A percentile compares a stretch with the other conserved stretches of the same genome.
These are phyloP conservation scores for Taphrina confusa DNA, from an alignment of 1,139 yeast genomes.

Conservation along the genomic window DNA sequence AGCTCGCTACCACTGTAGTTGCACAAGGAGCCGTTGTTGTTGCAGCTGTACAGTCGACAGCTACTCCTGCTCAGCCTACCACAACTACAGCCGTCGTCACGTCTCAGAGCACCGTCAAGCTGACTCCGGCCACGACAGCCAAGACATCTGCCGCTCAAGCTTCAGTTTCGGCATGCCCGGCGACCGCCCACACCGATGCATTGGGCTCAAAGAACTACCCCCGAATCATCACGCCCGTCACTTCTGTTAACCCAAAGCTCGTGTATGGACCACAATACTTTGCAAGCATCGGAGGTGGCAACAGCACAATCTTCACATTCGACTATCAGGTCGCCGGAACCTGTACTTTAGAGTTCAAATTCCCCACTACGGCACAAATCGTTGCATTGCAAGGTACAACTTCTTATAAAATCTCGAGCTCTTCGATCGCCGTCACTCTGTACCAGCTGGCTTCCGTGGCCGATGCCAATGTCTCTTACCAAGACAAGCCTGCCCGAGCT, in stretches of 20 bases:
- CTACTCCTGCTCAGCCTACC: background rate
- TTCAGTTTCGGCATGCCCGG: slow-evolving; percentile 26
- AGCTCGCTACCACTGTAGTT: background rate
- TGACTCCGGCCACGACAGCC: background rate
- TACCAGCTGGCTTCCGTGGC: slow-evolving; percentile 28
- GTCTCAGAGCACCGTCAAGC: background rate
- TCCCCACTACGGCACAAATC: slow-evolving; percentile 31
- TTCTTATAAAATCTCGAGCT: slow-evolving; percentile 2
- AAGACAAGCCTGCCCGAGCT: slow-evolving; percentile 26
- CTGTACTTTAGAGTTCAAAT: slow-evolving; percentile 29
- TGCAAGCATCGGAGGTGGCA: slow-evolving; percentile 32
- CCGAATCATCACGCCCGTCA: slow-evolving; percentile 31
- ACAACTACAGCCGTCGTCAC: background rate
- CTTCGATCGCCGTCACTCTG: slow-evolving; percentile 18
- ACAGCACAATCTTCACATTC: slow-evolving; percentile 29
- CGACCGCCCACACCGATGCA: slow-evolving; percentile 20
- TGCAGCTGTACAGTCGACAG: background rate
- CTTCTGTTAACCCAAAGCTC: slow-evolving; percentile 11
- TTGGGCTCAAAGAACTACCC: slow-evolving; percentile 27
- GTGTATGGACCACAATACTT: slow-evolving; percentile 34
- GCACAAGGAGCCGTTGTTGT: slow-evolving; percentile 6
- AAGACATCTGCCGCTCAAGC: slow-evolving; percentile 6
- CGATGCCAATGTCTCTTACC: slow-evolving; percentile 16
- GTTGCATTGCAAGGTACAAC: slow-evolving; percentile 23
- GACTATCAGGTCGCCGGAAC: slow-evolving; percentile 28